A percentile compares a stretch with the other conserved stretches of the same genome.
Evolutionary conservation across 192 early-diverging fungal species (phyloP).

Genomic region (Linnemannia schmuckeri): DNA sequence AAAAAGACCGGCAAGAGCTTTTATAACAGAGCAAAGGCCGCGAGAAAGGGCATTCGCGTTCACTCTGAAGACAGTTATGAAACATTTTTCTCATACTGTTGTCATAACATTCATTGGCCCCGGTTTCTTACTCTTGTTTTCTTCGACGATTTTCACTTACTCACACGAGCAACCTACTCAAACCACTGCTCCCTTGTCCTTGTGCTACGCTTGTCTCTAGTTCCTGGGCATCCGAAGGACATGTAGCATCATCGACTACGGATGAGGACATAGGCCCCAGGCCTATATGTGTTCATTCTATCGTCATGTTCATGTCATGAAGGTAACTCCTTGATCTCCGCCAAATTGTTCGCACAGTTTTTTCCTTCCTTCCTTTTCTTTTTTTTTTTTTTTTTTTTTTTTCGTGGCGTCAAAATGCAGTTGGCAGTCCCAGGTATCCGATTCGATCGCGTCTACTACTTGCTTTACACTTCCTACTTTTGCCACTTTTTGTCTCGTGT

Average conservation of each 20-base stretch:
- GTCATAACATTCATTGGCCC: background rate
- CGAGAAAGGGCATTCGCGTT: background rate
- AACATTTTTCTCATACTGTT: constrained; percentile 1
- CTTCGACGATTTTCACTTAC: background rate
- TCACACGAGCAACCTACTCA: background rate
- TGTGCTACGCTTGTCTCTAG: background rate
- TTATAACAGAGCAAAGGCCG: background rate
- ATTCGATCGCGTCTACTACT: background rate
- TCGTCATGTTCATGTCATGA: no score
- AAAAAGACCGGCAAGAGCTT: background rate
- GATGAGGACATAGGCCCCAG: no score
- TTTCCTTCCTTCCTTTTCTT: no score
- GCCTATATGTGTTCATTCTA: no score
- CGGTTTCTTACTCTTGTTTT: background rate
- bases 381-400: background rate
- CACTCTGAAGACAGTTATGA: background rate
- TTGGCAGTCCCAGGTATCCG: background rate
- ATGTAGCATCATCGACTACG: no score
- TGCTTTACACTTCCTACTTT: background rate
- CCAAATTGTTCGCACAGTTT: no score
- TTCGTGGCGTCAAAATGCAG: background rate
- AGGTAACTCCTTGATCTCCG: no score
- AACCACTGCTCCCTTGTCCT: background rate
- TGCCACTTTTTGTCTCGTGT: background rate
- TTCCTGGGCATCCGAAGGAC: no score